Evolutionary conservation across 164 flowering plant genomes (phyloP).

Genomic region (Aristolochia fimbriata): DNA sequence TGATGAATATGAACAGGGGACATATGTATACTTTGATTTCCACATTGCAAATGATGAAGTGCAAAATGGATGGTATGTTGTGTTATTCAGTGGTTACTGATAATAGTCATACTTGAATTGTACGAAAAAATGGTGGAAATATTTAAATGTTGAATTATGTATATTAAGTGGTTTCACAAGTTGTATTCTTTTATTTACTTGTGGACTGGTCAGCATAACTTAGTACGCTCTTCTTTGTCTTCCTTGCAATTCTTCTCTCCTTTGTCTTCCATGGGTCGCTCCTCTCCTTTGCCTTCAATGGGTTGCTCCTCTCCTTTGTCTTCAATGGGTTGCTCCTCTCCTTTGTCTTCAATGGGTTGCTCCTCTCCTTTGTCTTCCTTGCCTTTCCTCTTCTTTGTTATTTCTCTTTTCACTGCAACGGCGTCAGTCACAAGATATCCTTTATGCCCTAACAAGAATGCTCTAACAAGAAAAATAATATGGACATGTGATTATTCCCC

Average conservation of each 20-base stretch:
- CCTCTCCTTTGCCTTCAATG: too few species aligned
- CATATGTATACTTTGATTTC: slow-evolving; percentile 93
- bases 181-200: too few species aligned
- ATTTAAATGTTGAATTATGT: too few species aligned
- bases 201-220: too few species aligned
- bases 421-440: neutral
- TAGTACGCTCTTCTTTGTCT: too few species aligned
- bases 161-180: too few species aligned
- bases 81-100: neutral
- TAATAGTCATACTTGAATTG: too few species aligned
- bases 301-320: neutral
- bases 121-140: too few species aligned
- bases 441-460: too few species aligned
- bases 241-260: too few species aligned
- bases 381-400: too few species aligned
- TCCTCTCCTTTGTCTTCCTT: too few species aligned
- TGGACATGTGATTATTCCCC: neutral
- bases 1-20: slow-evolving; percentile 91
- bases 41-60: slow-evolving; percentile 62
- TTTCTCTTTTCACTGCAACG: neutral
- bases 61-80: slow-evolving; percentile 72
- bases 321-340: neutral
- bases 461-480: neutral
- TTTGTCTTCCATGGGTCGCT: neutral
- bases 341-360: neutral